Conservation (phyloP, 371 early-diverging fungal genomes). For the Dentiscutata heterogama region DNA sequence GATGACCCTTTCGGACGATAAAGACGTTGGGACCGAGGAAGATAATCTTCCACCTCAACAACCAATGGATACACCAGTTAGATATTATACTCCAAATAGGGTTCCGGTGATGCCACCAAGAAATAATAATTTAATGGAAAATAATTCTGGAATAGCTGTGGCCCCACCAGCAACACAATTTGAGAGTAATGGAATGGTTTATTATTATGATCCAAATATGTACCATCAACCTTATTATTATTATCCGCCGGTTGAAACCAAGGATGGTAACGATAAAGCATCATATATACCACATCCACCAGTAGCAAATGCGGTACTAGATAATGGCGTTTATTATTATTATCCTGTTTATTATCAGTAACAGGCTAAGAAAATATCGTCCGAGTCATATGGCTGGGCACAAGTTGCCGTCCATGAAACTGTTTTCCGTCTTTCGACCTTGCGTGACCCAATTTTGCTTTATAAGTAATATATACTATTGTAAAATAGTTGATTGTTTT, state of each 20-base stretch:
- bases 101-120: background rate
- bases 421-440: no score
- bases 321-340: constrained; percentile 21
- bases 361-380: background rate
- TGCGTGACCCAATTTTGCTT: no score
- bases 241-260: constrained; percentile 18
- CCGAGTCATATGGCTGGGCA: no score
- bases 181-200: constrained; percentile 38
- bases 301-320: background rate
- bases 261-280: constrained; percentile 15
- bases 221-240: constrained; percentile 26
- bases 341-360: background rate
- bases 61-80: constrained; percentile 3
- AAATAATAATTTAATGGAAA: constrained; percentile 1
- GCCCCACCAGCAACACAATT: background rate
- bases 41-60: background rate
- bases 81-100: constrained; percentile 18
- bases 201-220: constrained; percentile 44
- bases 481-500: no score
- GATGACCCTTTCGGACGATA: background rate
- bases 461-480: no score
- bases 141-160: background rate
- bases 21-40: background rate
- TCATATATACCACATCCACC: constrained; percentile 3
- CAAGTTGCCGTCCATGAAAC: no score